Conservation (phyloP, 139 green algal genomes). For the Chlorella sp. region DNA sequence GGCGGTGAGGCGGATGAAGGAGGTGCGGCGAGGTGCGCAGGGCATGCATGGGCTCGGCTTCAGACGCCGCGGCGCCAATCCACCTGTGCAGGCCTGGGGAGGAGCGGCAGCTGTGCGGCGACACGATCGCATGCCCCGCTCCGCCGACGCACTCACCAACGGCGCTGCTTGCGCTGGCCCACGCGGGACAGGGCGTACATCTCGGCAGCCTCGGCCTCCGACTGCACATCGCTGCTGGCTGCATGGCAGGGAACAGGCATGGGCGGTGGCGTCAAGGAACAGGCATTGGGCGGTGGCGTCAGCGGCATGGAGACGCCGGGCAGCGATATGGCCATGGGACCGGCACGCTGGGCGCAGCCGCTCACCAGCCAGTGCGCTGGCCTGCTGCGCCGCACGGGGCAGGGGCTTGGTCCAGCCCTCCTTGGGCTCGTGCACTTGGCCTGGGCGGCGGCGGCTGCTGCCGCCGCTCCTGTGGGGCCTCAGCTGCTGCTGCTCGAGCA, state of each 20-base stretch:
- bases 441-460: not conserved
- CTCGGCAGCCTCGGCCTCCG: slow-evolving; percentile 42
- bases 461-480: not conserved
- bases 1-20: not conserved
- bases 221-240: not conserved
- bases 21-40: not conserved
- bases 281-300: too few species aligned
- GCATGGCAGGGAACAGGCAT: not conserved
- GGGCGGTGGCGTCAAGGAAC: too few species aligned
- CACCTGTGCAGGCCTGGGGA: too few species aligned
- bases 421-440: not conserved
- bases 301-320: too few species aligned
- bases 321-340: too few species aligned
- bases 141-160: too few species aligned
- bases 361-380: not conserved
- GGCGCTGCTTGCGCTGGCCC: slow-evolving; percentile 31
- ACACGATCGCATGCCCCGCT: too few species aligned
- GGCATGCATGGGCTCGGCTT: not conserved
- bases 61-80: too few species aligned
- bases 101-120: too few species aligned
- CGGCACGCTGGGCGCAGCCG: too few species aligned
- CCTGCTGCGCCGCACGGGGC: not conserved
- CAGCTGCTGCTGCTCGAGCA: not conserved
- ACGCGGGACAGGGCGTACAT: slow-evolving; percentile 43
- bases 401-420: slow-evolving; percentile 22